These are phyloP conservation scores for Coemansia umbellata DNA, from an alignment of 192 early-diverging fungal species.

Conservation along the genomic window DNA sequence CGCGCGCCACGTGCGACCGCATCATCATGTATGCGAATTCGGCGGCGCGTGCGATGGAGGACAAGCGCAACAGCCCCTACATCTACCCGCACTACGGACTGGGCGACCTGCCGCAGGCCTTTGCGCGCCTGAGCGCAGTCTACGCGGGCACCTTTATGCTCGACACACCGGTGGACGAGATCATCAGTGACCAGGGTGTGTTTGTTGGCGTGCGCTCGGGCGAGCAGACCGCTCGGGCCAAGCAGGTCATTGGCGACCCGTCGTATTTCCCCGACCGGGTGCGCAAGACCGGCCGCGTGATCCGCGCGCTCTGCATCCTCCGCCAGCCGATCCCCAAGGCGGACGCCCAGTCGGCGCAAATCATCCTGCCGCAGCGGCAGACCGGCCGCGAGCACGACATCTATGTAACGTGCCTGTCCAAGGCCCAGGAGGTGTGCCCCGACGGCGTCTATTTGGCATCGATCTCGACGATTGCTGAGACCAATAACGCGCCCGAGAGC, in stretches of 20 bases:
- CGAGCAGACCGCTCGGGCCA: constrained; percentile 75
- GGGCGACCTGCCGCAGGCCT: constrained; percentile 96
- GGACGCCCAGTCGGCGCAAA: constrained; percentile 81
- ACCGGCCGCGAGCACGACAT: constrained; percentile 91
- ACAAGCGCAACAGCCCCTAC: constrained; percentile 93
- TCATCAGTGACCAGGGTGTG: constrained; percentile 78
- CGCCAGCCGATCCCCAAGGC: constrained; percentile 89
- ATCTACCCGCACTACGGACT: constrained; percentile 98
- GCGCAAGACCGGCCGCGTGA: constrained; percentile 78
- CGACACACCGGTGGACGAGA: constrained; percentile 84
- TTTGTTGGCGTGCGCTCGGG: constrained; percentile 89
- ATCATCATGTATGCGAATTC: constrained; percentile 92
- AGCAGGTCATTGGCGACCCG: constrained; percentile 94
- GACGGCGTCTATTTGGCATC: constrained; percentile 90
- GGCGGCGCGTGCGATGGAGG: constrained; percentile 60
- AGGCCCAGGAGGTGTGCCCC: constrained; percentile 88
- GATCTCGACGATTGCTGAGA: constrained; percentile 95
- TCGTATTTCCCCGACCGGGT: constrained; percentile 84
- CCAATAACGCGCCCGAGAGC: constrained; percentile 73
- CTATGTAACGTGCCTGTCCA: constrained; percentile 89
- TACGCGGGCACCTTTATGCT: constrained; percentile 99
- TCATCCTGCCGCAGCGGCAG: constrained; percentile 98
- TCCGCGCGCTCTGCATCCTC: constrained; percentile 96
- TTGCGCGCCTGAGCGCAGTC: constrained; percentile 94
- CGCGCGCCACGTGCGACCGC: constrained; percentile 83